A percentile compares a stretch with the other conserved stretches of the same genome.
phyloP scores from a whole-genome alignment of 1,139 yeast genomes.

The Kodamaea sp. region DNA sequence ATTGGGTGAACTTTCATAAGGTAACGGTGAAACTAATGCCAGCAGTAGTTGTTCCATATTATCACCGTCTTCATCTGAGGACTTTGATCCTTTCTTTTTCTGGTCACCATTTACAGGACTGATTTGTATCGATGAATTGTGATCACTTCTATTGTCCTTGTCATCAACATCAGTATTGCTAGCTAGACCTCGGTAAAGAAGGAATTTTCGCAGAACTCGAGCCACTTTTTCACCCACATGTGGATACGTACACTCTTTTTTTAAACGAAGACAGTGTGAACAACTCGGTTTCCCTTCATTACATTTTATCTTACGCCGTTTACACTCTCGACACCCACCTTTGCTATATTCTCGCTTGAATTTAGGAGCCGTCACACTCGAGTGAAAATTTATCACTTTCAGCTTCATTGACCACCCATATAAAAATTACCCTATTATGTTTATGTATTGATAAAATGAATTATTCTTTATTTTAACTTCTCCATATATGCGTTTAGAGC shows the following conservation, averaged over 20 bases:
- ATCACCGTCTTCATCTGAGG: no score
- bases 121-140: neutral
- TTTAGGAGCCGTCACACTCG: constrained; percentile 6
- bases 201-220: constrained; percentile 13
- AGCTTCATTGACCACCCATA: neutral
- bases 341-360: constrained; percentile 21
- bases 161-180: neutral
- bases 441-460: no score
- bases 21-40: no score
- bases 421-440: no score
- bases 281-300: constrained; percentile 25
- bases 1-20: no score
- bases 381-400: neutral
- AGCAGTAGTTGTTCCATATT: no score
- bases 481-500: no score
- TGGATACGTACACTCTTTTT: constrained; percentile 22
- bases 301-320: constrained; percentile 26
- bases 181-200: neutral
- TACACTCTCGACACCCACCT: constrained; percentile 28
- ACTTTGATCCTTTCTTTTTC: no score
- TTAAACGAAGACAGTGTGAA: constrained; percentile 24
- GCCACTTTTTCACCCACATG: constrained; percentile 17
- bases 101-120: no score
- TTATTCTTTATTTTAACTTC: no score
- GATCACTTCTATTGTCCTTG: constrained; percentile 1